A percentile compares a stretch with the other conserved stretches of the same genome.
Conservation (phyloP, 2,329 filamentous ascomycete species). For the Chrysoporthe cubensis region DNA sequence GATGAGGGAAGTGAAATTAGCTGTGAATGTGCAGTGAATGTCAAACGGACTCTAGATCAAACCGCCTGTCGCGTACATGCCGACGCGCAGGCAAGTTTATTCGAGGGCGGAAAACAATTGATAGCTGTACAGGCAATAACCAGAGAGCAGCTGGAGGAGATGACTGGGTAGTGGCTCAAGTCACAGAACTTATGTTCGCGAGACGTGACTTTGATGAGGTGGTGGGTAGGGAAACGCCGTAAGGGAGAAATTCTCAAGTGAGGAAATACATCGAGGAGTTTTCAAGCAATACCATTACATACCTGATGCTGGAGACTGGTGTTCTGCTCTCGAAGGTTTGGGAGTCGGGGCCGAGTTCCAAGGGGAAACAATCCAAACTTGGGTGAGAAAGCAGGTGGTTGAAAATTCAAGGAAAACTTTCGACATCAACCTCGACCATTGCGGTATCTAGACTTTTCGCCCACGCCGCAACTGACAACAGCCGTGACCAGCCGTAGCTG, state of each 20-base stretch:
- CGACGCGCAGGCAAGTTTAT: background rate
- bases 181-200: background rate
- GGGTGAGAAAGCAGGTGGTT: background rate
- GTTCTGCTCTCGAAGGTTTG: background rate
- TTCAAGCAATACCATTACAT: background rate
- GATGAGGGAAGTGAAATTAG: background rate
- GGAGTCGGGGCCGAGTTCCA: too few species aligned
- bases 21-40: background rate
- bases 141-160: too few species aligned
- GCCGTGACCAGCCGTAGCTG: too few species aligned
- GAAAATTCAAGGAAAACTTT: background rate
- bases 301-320: background rate
- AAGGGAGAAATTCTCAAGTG: background rate
- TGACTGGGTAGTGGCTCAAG: too few species aligned
- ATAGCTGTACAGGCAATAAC: too few species aligned
- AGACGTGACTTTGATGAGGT: background rate
- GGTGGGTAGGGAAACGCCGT: background rate
- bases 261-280: background rate
- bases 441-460: too few species aligned
- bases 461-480: too few species aligned
- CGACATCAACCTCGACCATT: too few species aligned
- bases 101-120: background rate
- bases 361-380: background rate
- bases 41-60: background rate
- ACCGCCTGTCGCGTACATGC: background rate